phyloP scores from a whole-genome alignment of 2,329 filamentous ascomycete species.

The Fusarium penzigii region DNA sequence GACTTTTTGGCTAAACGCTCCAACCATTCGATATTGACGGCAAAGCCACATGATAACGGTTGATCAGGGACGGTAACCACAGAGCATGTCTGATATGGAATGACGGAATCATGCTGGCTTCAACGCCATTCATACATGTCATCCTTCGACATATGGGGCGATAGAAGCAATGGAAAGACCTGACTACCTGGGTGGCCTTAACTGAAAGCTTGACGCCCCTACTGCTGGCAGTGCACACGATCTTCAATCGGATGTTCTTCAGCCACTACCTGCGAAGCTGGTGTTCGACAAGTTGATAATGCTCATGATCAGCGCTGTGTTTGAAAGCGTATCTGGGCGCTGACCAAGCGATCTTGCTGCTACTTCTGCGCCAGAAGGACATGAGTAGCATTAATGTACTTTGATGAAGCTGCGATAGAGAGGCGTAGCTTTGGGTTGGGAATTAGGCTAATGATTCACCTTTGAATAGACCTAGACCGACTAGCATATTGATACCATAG shows the following conservation, averaged over 20 bases:
- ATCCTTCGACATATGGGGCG: background rate
- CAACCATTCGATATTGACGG: background rate
- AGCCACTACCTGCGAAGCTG: too few relatives aligned
- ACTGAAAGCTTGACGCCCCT: background rate
- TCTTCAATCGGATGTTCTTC: too few relatives aligned
- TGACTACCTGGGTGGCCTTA: background rate
- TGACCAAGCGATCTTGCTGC: too few relatives aligned
- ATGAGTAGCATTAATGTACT: too few relatives aligned
- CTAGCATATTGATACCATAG: too few relatives aligned
- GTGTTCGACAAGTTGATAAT: background rate
- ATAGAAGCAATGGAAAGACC: background rate
- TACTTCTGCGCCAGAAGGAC: too few relatives aligned
- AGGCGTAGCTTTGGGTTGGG: too few relatives aligned
- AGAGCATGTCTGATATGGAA: background rate
- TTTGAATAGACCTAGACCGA: too few relatives aligned
- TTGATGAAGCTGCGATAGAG: too few relatives aligned
- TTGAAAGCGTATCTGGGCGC: too few relatives aligned
- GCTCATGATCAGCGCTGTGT: background rate
- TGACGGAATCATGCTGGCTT: background rate
- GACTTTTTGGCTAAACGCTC: background rate
- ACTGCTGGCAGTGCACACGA: too few relatives aligned
- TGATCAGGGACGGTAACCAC: background rate
- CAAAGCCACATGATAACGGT: background rate
- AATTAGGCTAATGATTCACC: too few relatives aligned
- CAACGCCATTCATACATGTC: background rate